phyloP scores from a whole-genome alignment of 2,329 filamentous ascomycete species.

The Fusarium incarnatum region DNA sequence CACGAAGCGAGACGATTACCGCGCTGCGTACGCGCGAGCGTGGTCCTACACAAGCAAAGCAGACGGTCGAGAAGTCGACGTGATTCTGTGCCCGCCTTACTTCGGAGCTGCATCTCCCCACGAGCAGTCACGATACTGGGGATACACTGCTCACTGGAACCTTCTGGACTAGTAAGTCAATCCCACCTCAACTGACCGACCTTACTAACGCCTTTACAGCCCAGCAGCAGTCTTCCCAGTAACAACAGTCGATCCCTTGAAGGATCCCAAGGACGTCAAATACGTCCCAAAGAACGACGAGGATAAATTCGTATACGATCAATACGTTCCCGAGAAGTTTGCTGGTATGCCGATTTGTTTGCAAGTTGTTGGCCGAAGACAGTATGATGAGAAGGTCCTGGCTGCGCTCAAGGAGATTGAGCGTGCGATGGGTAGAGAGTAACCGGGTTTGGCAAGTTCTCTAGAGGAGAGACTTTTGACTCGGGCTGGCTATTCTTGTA shows the following conservation, averaged over 20 bases:
- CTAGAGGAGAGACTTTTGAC: not conserved
- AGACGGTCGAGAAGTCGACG: conserved; percentile 61
- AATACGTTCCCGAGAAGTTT: conserved; percentile 47
- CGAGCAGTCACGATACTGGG: conserved; percentile 64
- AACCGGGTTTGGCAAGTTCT: not conserved
- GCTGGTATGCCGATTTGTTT: conserved; percentile 44
- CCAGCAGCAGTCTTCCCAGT: conserved; percentile 72
- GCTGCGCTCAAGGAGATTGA: conserved; percentile 45
- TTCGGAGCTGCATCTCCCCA: conserved; percentile 63
- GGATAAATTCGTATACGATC: conserved; percentile 47
- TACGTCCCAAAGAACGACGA: conserved; percentile 47
- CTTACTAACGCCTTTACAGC: conserved; percentile 4
- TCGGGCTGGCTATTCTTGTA: not conserved
- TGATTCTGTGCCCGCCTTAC: conserved; percentile 70
- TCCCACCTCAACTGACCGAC: fast-evolving
- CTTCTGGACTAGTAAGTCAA: conserved; percentile 67
- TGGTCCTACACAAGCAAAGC: conserved; percentile 53
- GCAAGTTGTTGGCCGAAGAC: conserved; percentile 46
- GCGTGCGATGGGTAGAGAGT: conserved; percentile 39
- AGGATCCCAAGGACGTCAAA: conserved; percentile 40
- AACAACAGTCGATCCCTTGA: conserved; percentile 44
- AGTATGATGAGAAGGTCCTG: conserved; percentile 50
- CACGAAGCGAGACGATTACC: conserved; percentile 55
- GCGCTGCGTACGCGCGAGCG: conserved; percentile 51
- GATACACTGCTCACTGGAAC: conserved; percentile 76